Conservation (phyloP, 2,329 filamentous ascomycete species). For the Penicillium italicum region DNA sequence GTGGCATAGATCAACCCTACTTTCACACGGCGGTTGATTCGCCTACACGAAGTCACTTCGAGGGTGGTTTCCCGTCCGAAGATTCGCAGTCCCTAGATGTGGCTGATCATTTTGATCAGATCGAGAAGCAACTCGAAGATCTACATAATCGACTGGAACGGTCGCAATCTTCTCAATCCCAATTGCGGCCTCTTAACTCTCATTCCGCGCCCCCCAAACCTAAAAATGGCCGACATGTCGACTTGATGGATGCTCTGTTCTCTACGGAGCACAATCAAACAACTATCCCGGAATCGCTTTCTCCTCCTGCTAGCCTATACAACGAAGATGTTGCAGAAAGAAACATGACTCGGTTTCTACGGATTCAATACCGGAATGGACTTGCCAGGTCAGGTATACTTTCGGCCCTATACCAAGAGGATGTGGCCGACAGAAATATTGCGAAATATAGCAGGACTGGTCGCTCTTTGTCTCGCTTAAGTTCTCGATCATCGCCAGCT, state of each 20-base stretch:
- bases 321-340: constrained; percentile 46
- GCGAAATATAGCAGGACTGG: constrained; percentile 22
- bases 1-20: constrained; percentile 4
- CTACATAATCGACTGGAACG: constrained; percentile 36
- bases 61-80: constrained; percentile 10
- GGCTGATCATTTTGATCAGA: constrained; percentile 35
- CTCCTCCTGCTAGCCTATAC: constrained; percentile 36
- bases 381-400: constrained; percentile 31
- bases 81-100: constrained; percentile 23
- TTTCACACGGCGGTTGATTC: constrained; percentile 7
- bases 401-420: constrained; percentile 40
- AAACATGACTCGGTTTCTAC: constrained; percentile 38
- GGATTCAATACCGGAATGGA: constrained; percentile 25
- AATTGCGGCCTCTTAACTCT: constrained; percentile 23
- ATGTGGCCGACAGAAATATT: constrained; percentile 43
- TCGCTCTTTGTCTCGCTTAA: constrained; percentile 22
- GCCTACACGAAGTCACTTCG: constrained; percentile 11
- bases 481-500: constrained; percentile 19
- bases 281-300: constrained; percentile 18
- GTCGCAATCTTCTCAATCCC: constrained; percentile 27
- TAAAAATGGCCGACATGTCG: constrained; percentile 35
- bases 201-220: constrained; percentile 20
- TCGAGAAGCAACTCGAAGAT: constrained; percentile 41
- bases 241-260: constrained; percentile 41
- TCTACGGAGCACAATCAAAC: constrained; percentile 32